Evolutionary conservation across 2,329 filamentous ascomycete genomes (phyloP), one percentile per base, ranked within the genome.

Genomic region (Colletotrichum horii): DNA sequence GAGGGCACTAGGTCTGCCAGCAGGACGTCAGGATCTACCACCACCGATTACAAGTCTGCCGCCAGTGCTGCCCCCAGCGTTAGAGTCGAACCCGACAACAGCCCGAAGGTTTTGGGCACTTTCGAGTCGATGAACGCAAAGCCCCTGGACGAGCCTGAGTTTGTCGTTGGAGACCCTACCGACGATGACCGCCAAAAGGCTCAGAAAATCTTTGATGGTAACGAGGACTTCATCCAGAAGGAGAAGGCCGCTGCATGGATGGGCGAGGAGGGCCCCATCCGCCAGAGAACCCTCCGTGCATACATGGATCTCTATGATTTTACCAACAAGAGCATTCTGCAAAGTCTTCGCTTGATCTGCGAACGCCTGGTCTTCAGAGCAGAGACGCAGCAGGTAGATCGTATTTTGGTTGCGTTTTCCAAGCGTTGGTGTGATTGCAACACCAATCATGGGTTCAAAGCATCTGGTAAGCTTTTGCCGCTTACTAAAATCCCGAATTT

Each of bases 231-330:
- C 75, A 93, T 97, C 26, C 89, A 90, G 55, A 96, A 95, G 81
- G 92, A 94, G 36, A 93, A 94, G 82, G 95, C 96, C 19, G 96
- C 96, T 30, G 91, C 95, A 32, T 97, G 95, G 93, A 93, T 98
- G 85, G 97, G 97, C 79, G 95, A 97, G 80, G 91, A 93, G 77
- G 91, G 91, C 1, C 87, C 87, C 3, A 84, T 91, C 36, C 87
- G 91, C 19, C 89, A 92, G 80, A 87, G 91, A 26, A 92, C 90
- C 1, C 82, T 93, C 26, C 85, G 87, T 78, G 96, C 96, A 1
- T 99, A 98, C 84, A 98, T 99, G 94, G 93, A 95, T 76, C 87
- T 98, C 14, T 98, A 96, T 82, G 94, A 98, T 82, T 98, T 97
- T 87, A 88, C 91, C 9, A 93, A 94, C 79, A 89, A 94, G 80